Percentiles rank a stretch among this genome's conserved stretches.
Evolutionary conservation across 176 grass and related monocot species (phyloP).

Genomic region (Saccharum officinarum): DNA sequence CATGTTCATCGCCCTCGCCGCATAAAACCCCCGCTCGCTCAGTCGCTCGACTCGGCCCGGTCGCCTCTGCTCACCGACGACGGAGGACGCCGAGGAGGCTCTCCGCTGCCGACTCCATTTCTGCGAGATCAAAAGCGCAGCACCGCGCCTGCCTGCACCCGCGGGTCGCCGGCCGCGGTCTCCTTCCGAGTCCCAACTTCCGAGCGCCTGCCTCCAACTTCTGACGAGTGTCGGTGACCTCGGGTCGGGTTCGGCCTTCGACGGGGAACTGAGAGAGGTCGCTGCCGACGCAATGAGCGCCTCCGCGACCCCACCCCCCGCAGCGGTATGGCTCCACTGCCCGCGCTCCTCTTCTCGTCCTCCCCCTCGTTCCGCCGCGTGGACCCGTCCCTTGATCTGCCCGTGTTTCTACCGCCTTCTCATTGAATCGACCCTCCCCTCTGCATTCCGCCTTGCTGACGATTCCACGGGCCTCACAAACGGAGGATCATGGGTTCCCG

Average conservation of each 20-base stretch:
- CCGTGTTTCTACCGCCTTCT: neutral
- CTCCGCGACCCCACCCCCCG: neutral
- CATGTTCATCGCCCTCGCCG: neutral
- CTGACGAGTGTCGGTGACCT: neutral
- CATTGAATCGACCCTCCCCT: no score
- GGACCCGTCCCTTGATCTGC: neutral
- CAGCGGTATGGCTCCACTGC: constrained; percentile 10
- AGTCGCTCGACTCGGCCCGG: neutral
- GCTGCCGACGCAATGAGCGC: constrained; percentile 21
- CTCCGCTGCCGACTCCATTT: neutral
- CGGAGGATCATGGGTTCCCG: neutral
- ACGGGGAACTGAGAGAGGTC: neutral
- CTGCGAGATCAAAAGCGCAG: neutral
- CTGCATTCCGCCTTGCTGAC: neutral
- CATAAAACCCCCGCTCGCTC: constrained; percentile 6
- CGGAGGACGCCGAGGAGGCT: neutral
- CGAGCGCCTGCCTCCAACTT: neutral
- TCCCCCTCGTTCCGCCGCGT: neutral
- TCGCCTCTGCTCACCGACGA: neutral
- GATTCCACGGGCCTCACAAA: neutral
- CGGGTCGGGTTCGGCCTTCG: neutral
- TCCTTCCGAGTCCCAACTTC: no score
- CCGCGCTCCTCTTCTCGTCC: neutral
- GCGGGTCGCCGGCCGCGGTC: neutral
- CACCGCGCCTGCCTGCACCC: neutral